phyloP scores from a whole-genome alignment of 768 basidiomycete genomes.

The Daedalea quercina region DNA sequence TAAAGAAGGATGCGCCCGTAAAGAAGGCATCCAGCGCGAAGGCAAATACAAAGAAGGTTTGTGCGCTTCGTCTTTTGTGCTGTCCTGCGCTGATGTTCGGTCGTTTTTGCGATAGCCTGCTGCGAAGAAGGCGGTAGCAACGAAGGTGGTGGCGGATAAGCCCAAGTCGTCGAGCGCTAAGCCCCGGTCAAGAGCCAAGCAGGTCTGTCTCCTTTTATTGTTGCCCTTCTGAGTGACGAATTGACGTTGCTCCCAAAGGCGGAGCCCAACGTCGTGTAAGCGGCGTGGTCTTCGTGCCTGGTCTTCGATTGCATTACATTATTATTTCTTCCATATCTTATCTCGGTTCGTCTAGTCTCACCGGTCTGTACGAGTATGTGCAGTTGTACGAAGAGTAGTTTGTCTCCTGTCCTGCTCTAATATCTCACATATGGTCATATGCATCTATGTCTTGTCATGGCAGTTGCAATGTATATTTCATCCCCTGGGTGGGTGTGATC shows the following conservation, averaged over 20 bases:
- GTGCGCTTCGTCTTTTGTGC: neutral
- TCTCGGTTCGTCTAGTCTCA: neutral
- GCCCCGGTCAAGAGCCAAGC: constrained; percentile 13
- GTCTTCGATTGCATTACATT: neutral
- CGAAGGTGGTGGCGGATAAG: constrained; percentile 20
- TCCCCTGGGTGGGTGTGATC: too few species aligned
- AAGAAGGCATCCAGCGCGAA: constrained; percentile 30
- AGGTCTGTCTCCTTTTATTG: constrained; percentile 8
- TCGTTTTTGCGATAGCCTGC: constrained; percentile 13
- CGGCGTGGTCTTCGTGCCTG: neutral
- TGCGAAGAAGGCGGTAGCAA: constrained; percentile 24
- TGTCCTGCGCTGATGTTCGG: neutral
- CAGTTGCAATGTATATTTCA: too few species aligned
- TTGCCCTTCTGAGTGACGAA: neutral
- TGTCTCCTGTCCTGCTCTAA: neutral
- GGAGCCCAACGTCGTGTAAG: neutral
- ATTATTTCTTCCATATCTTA: neutral
- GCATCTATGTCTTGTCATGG: neutral
- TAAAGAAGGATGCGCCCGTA: constrained; percentile 15
- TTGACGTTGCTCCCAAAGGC: neutral
- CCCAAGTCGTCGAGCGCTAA: constrained; percentile 14
- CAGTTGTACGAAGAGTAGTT: neutral
- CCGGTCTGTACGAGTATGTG: constrained; percentile 3
- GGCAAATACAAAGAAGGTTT: constrained; percentile 28
- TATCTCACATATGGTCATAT: neutral